Percentiles rank a stretch among this genome's conserved stretches.
These are phyloP conservation scores for Byssochlamys sp. DNA, from an alignment of 2,329 filamentous ascomycete genomes.

Conservation along the genomic window DNA sequence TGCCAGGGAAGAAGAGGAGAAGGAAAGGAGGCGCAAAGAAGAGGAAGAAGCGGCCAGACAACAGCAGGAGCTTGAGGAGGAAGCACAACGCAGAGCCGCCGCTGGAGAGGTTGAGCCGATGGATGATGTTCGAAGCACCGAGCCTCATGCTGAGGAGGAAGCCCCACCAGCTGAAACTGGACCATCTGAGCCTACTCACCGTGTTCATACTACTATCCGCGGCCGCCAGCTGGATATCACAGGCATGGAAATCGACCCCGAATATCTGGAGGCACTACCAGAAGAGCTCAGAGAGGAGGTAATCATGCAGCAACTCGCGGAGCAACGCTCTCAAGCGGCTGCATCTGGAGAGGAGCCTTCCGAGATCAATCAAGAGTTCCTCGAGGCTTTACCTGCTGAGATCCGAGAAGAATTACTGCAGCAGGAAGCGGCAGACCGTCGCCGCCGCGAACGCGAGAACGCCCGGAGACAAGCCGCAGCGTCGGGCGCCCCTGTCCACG, in stretches of 20 bases:
- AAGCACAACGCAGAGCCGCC: constrained; percentile 45
- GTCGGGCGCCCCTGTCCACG: constrained; percentile 41
- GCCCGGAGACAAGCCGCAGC: constrained; percentile 57
- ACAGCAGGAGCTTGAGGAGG: constrained; percentile 54
- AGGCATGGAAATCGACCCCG: constrained; percentile 82
- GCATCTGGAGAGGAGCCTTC: constrained; percentile 56
- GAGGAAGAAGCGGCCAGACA: constrained; percentile 56
- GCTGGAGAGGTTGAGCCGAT: constrained; percentile 45
- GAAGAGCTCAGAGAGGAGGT: constrained; percentile 95
- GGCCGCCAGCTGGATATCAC: constrained; percentile 89
- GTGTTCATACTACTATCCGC: constrained; percentile 72
- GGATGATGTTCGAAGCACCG: constrained; percentile 63
- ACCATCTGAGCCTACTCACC: constrained; percentile 41
- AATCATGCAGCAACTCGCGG: constrained; percentile 78
- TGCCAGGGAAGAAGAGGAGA: constrained; percentile 61
- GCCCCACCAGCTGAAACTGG: constrained; percentile 33
- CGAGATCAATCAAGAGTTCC: constrained; percentile 76
- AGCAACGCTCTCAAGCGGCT: constrained; percentile 67
- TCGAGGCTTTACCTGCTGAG: constrained; percentile 83
- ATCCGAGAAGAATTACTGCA: constrained; percentile 83
- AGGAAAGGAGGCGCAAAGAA: constrained; percentile 58
- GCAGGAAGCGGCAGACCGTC: constrained; percentile 79
- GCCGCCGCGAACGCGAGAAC: constrained; percentile 76
- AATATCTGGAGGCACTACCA: constrained; percentile 92
- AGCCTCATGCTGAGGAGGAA: constrained; percentile 23